These are phyloP conservation scores for Pythium periplocum DNA, from an alignment of 352 stramenopile genomes.

Conservation along the genomic window DNA sequence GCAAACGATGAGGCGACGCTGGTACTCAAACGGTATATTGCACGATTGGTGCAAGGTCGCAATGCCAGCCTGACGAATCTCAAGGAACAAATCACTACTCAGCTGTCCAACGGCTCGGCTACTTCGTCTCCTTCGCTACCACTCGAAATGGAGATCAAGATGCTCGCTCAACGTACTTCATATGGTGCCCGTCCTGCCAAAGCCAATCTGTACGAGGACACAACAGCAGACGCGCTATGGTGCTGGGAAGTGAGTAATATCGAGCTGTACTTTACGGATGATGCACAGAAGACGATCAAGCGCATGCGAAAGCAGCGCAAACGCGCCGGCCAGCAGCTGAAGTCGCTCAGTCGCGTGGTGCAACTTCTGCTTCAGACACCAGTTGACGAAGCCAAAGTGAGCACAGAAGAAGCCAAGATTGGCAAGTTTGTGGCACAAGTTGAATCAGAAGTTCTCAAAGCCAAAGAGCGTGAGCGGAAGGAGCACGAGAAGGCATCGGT, in stretches of 20 bases:
- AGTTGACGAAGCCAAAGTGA: slow-evolving; percentile 76
- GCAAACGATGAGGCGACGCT: not conserved
- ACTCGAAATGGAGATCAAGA: slow-evolving; percentile 87
- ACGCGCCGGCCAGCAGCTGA: slow-evolving; percentile 63
- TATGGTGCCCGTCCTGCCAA: slow-evolving; percentile 65
- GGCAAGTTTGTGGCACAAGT: slow-evolving; percentile 64
- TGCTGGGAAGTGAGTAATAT: slow-evolving; percentile 78
- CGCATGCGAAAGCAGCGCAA: slow-evolving; percentile 78
- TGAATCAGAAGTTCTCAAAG: slow-evolving; percentile 58
- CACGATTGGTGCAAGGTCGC: slow-evolving; percentile 21
- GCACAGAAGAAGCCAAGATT: slow-evolving; percentile 74
- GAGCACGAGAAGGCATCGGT: slow-evolving; percentile 52
- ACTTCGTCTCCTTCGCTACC: slow-evolving; percentile 16
- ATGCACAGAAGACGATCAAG: slow-evolving; percentile 71
- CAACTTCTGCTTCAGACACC: slow-evolving; percentile 59
- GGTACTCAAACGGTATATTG: slow-evolving; percentile 21
- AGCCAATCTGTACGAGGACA: slow-evolving; percentile 81
- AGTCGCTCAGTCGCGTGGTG: slow-evolving; percentile 57
- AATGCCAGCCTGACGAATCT: slow-evolving; percentile 20
- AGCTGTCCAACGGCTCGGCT: not conserved
- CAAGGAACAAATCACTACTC: slow-evolving; percentile 4
- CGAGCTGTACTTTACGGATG: slow-evolving; percentile 64
- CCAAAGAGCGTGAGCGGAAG: slow-evolving; percentile 36
- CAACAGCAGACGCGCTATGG: slow-evolving; percentile 65
- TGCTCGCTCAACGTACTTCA: slow-evolving; percentile 68